Evolutionary conservation across 2,329 filamentous ascomycete genomes (phyloP).

Genomic region (Fonsecaea monophora): DNA sequence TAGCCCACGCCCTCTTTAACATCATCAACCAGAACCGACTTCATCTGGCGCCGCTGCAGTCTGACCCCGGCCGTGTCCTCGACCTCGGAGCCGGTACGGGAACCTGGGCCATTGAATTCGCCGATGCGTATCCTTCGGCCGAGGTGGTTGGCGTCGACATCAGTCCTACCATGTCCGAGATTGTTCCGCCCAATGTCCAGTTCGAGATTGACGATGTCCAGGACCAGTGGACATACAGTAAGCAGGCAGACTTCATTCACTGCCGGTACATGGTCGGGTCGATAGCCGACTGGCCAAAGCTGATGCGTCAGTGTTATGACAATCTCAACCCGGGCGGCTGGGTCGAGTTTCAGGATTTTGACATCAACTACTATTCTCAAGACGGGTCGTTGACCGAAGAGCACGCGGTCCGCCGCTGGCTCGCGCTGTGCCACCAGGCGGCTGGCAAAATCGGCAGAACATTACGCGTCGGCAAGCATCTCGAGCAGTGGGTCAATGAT

Average conservation of each 20-base stretch:
- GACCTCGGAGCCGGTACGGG: conserved; percentile 49
- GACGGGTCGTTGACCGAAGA: conserved; percentile 40
- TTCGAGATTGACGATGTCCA: conserved; percentile 66
- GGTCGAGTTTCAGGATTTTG: conserved; percentile 50
- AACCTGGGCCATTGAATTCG: conserved; percentile 48
- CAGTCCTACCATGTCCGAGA: conserved; percentile 32
- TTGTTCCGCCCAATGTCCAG: conserved; percentile 61
- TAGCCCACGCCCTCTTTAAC: conserved; percentile 42
- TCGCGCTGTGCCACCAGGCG: conserved; percentile 38
- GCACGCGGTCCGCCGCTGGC: conserved; percentile 38
- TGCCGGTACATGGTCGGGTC: conserved; percentile 63
- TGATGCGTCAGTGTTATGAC: conserved; percentile 48
- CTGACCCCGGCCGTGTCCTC: conserved; percentile 39
- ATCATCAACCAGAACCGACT: conserved; percentile 36
- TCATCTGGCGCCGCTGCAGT: conserved; percentile 39
- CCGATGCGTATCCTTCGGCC: conserved; percentile 43
- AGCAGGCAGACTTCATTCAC: conserved; percentile 68
- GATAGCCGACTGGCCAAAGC: conserved; percentile 61
- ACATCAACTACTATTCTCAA: conserved; percentile 41
- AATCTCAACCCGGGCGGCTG: conserved; percentile 50
- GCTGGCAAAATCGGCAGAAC: conserved; percentile 44
- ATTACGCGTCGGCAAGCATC: conserved; percentile 47
- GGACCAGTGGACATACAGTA: conserved; percentile 60
- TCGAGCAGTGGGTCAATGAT: conserved; percentile 39
- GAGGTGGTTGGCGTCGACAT: conserved; percentile 37